Conservation (phyloP, 331 rosid genomes). For the Pyracantha coccinea region DNA sequence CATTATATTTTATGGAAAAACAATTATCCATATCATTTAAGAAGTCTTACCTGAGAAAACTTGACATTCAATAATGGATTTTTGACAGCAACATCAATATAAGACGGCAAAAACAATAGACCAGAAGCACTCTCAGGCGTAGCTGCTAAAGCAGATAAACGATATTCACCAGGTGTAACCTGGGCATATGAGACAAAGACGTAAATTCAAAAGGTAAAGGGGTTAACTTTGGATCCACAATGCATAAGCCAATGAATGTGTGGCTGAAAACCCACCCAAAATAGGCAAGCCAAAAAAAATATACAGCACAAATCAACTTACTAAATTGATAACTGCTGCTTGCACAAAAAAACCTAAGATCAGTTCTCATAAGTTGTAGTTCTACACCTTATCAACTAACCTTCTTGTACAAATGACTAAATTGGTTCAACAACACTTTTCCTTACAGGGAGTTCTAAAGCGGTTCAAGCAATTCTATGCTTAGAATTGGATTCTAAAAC, state of each 20-base stretch:
- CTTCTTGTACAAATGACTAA: neutral
- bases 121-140: slow-evolving; percentile 73
- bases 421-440: neutral
- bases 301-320: neutral
- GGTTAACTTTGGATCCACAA: neutral
- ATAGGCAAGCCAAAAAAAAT: neutral
- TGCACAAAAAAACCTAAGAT: neutral
- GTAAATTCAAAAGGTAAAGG: slow-evolving; percentile 3
- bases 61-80: slow-evolving; percentile 71
- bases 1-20: neutral
- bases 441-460: neutral
- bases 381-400: neutral
- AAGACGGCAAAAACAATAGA: slow-evolving; percentile 70
- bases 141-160: slow-evolving; percentile 82
- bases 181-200: slow-evolving; percentile 19
- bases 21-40: neutral
- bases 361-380: neutral
- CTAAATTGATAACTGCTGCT: neutral
- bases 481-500: neutral
- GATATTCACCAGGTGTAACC: slow-evolving; percentile 93
- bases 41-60: slow-evolving; percentile 69
- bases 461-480: neutral
- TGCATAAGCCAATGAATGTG: neutral
- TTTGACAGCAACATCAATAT: slow-evolving; percentile 63
- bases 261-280: neutral